Conservation (phyloP, 495 filamentous ascomycete species). For the Penicillium chermesinum region DNA sequence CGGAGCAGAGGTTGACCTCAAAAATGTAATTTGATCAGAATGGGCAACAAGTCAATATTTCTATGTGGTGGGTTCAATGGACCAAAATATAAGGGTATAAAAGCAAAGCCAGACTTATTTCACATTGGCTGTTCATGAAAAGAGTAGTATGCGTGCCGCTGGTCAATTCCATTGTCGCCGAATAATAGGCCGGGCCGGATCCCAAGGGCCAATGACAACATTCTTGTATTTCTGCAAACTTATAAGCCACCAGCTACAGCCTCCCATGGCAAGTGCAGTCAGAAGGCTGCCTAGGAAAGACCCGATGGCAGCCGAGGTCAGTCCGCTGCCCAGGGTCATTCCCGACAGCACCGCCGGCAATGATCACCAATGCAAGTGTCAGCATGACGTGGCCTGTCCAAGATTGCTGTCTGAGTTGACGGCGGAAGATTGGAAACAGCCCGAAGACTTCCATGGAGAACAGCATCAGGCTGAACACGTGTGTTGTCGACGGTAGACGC, state of each 20-base stretch:
- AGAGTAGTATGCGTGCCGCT: not conserved
- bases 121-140: not conserved
- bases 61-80: conserved; percentile 4
- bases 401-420: conserved; percentile 74
- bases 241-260: conserved; percentile 97
- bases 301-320: conserved; percentile 65
- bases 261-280: conserved; percentile 76
- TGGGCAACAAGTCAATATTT: not conserved
- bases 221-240: conserved; percentile 98
- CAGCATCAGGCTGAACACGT: conserved; percentile 91
- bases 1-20: too few relatives aligned
- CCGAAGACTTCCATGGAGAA: conserved; percentile 98
- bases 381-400: conserved; percentile 78
- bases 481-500: conserved; percentile 77
- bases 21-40: too few relatives aligned
- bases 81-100: conserved; percentile 27
- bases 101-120: conserved; percentile 5
- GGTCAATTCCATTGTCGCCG: conserved; percentile 53
- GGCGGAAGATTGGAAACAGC: conserved; percentile 89
- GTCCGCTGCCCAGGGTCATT: conserved; percentile 65
- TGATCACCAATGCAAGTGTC: conserved; percentile 72
- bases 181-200: conserved; percentile 84
- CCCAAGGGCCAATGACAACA: conserved; percentile 96
- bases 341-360: conserved; percentile 75
- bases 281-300: conserved; percentile 66